Conservation (phyloP, 768 basidiomycete species). For the Holtermanniella nyarrowii region DNA sequence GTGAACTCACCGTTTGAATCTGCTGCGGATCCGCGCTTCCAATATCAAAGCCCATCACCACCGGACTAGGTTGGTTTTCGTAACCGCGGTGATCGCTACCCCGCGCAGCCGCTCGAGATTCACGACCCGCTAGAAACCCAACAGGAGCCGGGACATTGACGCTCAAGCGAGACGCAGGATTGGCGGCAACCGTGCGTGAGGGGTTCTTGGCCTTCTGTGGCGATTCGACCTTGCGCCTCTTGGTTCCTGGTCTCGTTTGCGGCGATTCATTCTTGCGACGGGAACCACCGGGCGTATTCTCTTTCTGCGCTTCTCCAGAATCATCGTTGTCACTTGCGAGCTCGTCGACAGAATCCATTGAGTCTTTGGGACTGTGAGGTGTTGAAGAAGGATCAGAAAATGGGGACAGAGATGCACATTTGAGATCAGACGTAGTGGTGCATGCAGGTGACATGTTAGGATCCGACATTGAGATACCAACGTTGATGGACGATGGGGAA, state of each 20-base stretch:
- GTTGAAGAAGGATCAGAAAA: background rate
- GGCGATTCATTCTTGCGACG: background rate
- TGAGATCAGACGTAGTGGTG: background rate
- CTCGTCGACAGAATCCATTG: background rate
- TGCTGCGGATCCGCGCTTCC: slow-evolving; percentile 28
- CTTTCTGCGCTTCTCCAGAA: background rate
- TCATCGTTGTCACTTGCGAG: background rate
- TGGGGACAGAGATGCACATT: background rate
- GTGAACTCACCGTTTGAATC: slow-evolving; percentile 29
- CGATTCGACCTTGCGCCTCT: background rate
- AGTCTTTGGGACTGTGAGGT: background rate
- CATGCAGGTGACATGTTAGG: too few relatives aligned
- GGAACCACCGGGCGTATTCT: background rate
- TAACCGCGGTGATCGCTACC: slow-evolving; percentile 2
- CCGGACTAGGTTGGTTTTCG: slow-evolving; percentile 20
- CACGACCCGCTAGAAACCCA: slow-evolving; percentile 29
- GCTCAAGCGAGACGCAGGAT: background rate
- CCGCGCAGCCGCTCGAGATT: background rate
- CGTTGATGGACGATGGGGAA: background rate
- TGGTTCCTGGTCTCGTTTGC: background rate
- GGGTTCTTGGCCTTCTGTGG: too few relatives aligned
- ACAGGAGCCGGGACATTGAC: slow-evolving; percentile 11
- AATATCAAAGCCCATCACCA: slow-evolving; percentile 38
- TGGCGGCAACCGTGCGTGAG: background rate
- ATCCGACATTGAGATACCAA: background rate